phyloP scores from a whole-genome alignment of 1,139 yeast genomes.

The Lodderomyces beijingensis region DNA sequence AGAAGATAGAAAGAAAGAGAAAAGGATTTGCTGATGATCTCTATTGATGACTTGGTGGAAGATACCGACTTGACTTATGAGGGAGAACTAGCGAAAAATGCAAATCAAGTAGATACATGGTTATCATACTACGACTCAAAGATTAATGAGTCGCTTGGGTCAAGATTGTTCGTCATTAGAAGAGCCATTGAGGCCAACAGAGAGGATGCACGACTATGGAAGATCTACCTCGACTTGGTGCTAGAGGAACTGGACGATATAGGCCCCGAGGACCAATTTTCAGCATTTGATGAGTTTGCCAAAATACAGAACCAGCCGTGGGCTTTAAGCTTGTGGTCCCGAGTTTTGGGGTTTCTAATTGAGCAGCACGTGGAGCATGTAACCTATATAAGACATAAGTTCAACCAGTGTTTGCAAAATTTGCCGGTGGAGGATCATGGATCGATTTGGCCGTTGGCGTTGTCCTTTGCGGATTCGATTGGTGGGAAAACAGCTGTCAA shows the following conservation, averaged over 20 bases:
- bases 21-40: no score
- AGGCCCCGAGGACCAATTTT: constrained; percentile 30
- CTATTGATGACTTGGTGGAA: constrained; percentile 16
- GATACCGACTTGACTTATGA: constrained; percentile 44
- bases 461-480: constrained; percentile 46
- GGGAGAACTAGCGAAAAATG: constrained; percentile 39
- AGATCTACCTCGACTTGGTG: constrained; percentile 42
- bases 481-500: constrained; percentile 40
- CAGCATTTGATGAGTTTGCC: constrained; percentile 46
- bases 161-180: constrained; percentile 43
- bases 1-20: no score
- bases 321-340: no score
- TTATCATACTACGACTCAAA: constrained; percentile 43
- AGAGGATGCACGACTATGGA: constrained; percentile 57
- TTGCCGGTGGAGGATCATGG: constrained; percentile 53
- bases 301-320: no score
- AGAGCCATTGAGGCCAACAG: constrained; percentile 49
- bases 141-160: constrained; percentile 17
- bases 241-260: no score
- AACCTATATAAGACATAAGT: constrained; percentile 40
- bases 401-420: constrained; percentile 49
- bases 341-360: constrained; percentile 46
- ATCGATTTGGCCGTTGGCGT: constrained; percentile 56
- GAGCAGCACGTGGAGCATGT: constrained; percentile 29
- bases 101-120: constrained; percentile 49